Evolutionary conservation across 2,329 filamentous ascomycete species (phyloP), one percentile per base, ranked within the genome.

Genomic region (Emmonsia crescens): DNA sequence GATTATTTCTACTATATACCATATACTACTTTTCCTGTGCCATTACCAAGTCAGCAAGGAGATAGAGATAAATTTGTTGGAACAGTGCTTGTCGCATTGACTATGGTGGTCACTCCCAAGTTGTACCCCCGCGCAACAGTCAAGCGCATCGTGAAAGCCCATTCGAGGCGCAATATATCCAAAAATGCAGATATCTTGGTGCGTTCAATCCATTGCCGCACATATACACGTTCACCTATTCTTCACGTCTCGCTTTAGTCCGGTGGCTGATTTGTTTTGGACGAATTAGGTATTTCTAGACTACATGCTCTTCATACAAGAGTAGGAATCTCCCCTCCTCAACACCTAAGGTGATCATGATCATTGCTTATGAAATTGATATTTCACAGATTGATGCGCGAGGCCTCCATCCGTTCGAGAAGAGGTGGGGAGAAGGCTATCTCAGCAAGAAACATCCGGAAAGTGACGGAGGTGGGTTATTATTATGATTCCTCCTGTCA

Each of bases 81-180:
- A 24, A 10, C 31, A 46, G 1, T 14, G n/a, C 4, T 27, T 27
- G n/a, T 56, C n/a, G 12, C 38, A 59, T 14, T 24, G 14, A 60
- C n/a, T 12, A 87, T 86, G 82, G 84, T 83, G 59, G 77, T 83
- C 14, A 80, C 84, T 27, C 86, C 87, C 70, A 93, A 91, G 68
- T 80, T 89, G 16, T 96, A 96, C 70, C 91, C 91, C 12, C 86
- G 91, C 65, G 86, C 85, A 21, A 94, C 89, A 0, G 81, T 96
- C 68, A 94, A 91, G 75, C 92, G 91, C 75, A 93, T 95, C 63
- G 82, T 95, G 70, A 96, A 96, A 76, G 91, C 90, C 21, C 91
- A 96, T 74, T 88, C 90, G 9, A 88, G 89, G 65, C 85, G 87
- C 71, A 88, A 83, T 66, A 75, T 96, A 65, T 90, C 87, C 78